Base-by-base conservation (phyloP, 768 basidiomycete genomes). In the Piloderma croceum region DNA sequence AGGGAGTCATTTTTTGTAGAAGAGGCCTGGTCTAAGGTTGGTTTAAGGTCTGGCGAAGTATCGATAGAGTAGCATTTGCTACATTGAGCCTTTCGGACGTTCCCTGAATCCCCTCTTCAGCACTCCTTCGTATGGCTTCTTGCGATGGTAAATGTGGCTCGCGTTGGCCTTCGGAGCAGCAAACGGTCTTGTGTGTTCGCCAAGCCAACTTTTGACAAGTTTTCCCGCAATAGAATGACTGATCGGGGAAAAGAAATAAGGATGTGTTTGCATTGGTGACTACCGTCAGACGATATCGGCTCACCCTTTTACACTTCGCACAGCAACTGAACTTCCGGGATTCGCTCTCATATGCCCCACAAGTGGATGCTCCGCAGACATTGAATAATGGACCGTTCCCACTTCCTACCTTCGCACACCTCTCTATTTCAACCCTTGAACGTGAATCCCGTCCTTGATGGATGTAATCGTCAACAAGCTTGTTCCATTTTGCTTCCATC, bases 391-490 rank as follows among this genome's bases (percentile, higher is more conserved):
- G 42, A 4, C 55, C 57, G n/a, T 47, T 40, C n/a, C 48, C 45
- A 4, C 43, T 25, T 9, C 50, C 52, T 9, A 60, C 33, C 43
- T 58, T 58, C 21, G 53, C 52, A 3, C 38, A 43, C 25, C 39
- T 23, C 25, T 53, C 57, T 23, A 60, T 57, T 17, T 51, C 50
- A 18, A 36, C 36, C 7, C 37, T 31, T 4, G 48, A 37, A 3
- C 53, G 48, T 2, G 31, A 5, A 31, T 60, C 59, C 2, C n/a
- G 18, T 3, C 41, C 43, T 12, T 31, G 23, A 13, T 36, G 49
- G 22, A 56, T 58, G 39, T 58, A 60, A 13, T 43, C 36, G 32
- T 60, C 59, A 2, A 60, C 49, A 7, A 39, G 41, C 9, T 33
- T 38, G 37, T 60, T 58, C 56, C 56, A 60, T 31, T 50, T 46